Conservation (phyloP, 331 rosid genomes). For the Cucumis variabilis region DNA sequence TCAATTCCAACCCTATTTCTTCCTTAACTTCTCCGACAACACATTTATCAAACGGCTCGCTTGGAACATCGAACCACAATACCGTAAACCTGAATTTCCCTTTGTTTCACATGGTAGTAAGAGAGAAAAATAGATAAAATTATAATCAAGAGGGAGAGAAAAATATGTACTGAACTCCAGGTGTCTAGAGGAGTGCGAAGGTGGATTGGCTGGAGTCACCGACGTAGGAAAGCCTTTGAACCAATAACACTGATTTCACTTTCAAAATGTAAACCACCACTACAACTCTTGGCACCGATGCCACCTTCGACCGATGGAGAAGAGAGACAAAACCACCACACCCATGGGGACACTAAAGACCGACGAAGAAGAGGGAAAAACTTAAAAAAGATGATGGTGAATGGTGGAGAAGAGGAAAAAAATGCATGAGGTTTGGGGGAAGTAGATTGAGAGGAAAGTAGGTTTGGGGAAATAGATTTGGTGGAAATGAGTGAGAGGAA, state of each 20-base stretch:
- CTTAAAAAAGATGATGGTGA: too few species aligned
- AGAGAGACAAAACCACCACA: too few species aligned
- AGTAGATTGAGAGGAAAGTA: too few species aligned
- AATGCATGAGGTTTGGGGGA: too few species aligned
- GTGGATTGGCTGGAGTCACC: conserved; percentile 41
- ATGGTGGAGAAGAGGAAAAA: too few species aligned
- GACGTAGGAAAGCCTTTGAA: conserved; percentile 28
- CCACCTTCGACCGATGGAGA: too few species aligned
- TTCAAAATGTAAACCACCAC: conserved; percentile 40
- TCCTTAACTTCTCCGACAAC: conserved; percentile 74
- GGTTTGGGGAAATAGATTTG: too few species aligned
- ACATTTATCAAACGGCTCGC: conserved; percentile 82
- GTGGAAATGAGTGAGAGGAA: too few species aligned
- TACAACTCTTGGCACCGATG: conserved; percentile 23
- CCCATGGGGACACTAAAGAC: too few species aligned
- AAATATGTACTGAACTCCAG: conserved; percentile 40
- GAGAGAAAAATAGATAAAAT: background rate
- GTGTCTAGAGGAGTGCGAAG: conserved; percentile 43
- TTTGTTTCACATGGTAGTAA: background rate
- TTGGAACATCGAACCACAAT: conserved; percentile 38
- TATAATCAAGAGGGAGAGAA: background rate
- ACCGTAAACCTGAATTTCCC: background rate
- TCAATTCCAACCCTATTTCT: conserved; percentile 65
- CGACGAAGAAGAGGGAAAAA: too few species aligned
- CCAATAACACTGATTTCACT: conserved; percentile 28